Conservation (phyloP, 2,329 filamentous ascomycete genomes). For the Furcasterigmium sp. region DNA sequence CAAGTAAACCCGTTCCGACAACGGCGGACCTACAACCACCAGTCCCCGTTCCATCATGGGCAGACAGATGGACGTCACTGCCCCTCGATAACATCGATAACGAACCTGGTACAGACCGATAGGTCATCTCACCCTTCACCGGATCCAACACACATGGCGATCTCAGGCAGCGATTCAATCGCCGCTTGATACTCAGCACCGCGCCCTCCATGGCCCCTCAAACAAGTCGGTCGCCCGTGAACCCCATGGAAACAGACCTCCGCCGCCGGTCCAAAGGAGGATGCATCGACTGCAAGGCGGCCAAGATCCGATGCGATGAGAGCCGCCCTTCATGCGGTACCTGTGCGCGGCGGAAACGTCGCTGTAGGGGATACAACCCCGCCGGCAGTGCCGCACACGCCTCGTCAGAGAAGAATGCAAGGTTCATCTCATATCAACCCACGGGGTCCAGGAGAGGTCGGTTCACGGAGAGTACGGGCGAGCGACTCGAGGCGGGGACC, state of each 20-base stretch:
- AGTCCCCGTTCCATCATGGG: neutral
- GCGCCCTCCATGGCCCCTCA: neutral
- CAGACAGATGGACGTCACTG: neutral
- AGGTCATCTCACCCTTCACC: too few relatives aligned
- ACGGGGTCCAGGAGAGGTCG: neutral
- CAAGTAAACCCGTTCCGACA: too few relatives aligned
- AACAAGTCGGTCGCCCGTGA: neutral
- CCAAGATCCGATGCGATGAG: conserved; percentile 25
- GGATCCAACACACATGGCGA: neutral
- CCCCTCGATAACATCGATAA: too few relatives aligned
- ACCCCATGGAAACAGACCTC: neutral
- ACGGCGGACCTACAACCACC: neutral
- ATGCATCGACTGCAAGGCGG: conserved; percentile 24
- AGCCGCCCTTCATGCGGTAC: conserved; percentile 22
- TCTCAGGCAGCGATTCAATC: neutral
- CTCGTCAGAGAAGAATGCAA: neutral
- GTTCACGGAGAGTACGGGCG: neutral
- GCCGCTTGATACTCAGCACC: neutral
- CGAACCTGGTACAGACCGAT: too few relatives aligned
- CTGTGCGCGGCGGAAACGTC: conserved; percentile 22
- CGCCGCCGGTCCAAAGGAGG: conserved; percentile 19
- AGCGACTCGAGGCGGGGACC: neutral
- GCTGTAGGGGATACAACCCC: conserved; percentile 20
- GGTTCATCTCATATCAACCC: neutral
- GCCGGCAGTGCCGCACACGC: neutral